These are phyloP conservation scores for Penicillium riverlandense DNA, from an alignment of 495 filamentous ascomycete genomes.

Conservation along the genomic window DNA sequence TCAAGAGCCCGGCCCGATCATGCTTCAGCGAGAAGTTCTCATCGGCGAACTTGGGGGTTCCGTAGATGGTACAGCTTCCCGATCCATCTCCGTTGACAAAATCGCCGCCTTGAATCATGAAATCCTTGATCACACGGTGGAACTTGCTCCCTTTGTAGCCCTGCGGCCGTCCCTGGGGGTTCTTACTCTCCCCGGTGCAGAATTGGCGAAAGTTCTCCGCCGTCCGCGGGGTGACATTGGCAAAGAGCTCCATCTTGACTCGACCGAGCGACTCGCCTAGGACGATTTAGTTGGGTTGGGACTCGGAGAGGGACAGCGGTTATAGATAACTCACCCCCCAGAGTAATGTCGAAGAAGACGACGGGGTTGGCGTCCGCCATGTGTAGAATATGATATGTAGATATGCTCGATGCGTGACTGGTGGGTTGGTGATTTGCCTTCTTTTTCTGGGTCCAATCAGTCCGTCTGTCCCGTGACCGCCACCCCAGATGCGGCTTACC, in stretches of 20 bases:
- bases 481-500: too few relatives aligned
- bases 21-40: conserved; percentile 84
- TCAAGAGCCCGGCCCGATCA: conserved; percentile 69
- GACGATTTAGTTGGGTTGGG: not conserved
- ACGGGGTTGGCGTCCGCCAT: conserved; percentile 40
- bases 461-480: too few relatives aligned
- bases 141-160: conserved; percentile 95
- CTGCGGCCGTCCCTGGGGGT: conserved; percentile 67
- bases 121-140: conserved; percentile 94
- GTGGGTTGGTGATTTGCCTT: too few relatives aligned
- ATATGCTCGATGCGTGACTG: too few relatives aligned
- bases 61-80: conserved; percentile 82
- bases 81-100: conserved; percentile 93
- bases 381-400: too few relatives aligned
- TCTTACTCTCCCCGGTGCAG: conserved; percentile 91
- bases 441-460: too few relatives aligned
- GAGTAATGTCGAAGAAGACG: conserved; percentile 90
- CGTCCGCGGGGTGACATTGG: conserved; percentile 73
- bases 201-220: conserved; percentile 97
- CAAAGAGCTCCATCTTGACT: conserved; percentile 91
- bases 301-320: not conserved
- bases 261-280: conserved; percentile 84
- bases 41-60: conserved; percentile 74
- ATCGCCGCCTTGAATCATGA: conserved; percentile 97
- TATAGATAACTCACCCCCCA: conserved; percentile 61